Evolutionary conservation across 2,329 filamentous ascomycete genomes (phyloP), one percentile per base, ranked within the genome.

Genomic region (Cyphellophora attinorum): DNA sequence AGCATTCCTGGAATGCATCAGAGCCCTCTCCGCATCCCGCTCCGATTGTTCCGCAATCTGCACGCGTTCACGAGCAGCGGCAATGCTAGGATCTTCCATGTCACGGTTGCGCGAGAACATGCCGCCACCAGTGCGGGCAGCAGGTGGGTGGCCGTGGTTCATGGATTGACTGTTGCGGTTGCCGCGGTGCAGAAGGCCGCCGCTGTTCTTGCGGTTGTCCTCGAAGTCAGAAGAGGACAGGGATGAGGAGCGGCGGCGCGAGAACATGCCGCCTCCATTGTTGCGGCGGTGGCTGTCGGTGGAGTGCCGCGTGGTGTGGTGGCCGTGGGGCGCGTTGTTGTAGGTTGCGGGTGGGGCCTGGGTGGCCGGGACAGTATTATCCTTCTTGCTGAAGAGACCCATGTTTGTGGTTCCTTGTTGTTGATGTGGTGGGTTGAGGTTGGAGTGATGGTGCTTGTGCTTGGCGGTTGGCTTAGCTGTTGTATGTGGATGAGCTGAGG

Each of bases 41-140:
- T 83, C 79, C 0, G 77, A 75, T 0, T 59, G 52, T 58, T 83
- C 79, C 17, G 79, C 79, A 29, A 60, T 57, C 46, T 75, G 61
- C 13, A 83, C 70, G 19, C 72, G 68, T 56, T 81, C 72, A 3
- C 72, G 64, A 0, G 79, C 79, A 14, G 69, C 63, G 2, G 69
- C 49, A 50, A 83, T 81, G 43, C 64, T 70, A 0, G 76, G 73
- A 55, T 83, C 79, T 42, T 77, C 65, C 14, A 35, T 21, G 29
- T 68, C 61, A 40, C 60, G 55, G 45, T 57, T 62, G 45, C 21
- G 21, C 8, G n/a, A n/a, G n/a, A n/a, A n/a, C n/a, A n/a, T 44
- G 4, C 49, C 42, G 11, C 48, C 44, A 19, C 51, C 50, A 18
- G 45, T 52, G 21, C 21, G 21, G n/a, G n/a, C n/a, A n/a, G n/a